phyloP scores from a whole-genome alignment of 225 moss, liverwort and hornwort species.

The Pseudoscleropodium purum region DNA sequence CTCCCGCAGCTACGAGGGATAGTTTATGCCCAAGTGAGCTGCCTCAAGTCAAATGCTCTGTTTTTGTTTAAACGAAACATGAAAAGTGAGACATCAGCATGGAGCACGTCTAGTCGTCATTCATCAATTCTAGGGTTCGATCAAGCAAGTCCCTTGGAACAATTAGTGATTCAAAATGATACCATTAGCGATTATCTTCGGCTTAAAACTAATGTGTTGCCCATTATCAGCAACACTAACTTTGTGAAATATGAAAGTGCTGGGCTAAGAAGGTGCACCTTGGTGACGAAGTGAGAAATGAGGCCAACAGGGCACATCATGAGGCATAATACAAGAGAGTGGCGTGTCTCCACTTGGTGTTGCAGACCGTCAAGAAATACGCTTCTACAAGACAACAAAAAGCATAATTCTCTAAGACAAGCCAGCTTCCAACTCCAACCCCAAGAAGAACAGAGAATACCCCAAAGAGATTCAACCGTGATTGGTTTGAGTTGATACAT shows the following conservation, averaged over 20 bases:
- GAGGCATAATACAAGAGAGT: conserved; percentile 40
- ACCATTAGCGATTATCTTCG: neutral
- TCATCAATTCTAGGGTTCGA: neutral
- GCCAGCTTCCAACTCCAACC: neutral
- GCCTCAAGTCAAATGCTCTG: neutral
- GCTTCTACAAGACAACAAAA: conserved; percentile 20
- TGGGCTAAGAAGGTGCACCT: conserved; percentile 25
- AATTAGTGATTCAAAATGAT: neutral
- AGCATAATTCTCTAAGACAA: neutral
- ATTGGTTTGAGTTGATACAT: neutral
- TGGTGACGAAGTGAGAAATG: conserved; percentile 72
- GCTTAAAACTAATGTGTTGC: neutral
- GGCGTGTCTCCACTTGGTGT: conserved; percentile 60
- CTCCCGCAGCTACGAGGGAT: neutral
- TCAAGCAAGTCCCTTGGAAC: neutral
- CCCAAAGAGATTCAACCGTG: neutral
- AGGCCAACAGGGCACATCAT: conserved; percentile 56
- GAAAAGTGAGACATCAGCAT: neutral
- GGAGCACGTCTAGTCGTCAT: neutral
- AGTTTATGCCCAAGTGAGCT: neutral
- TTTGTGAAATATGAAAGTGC: neutral
- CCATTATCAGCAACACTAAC: neutral
- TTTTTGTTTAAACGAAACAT: neutral
- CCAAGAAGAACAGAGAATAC: neutral
- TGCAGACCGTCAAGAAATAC: conserved; percentile 72